Conservation (phyloP, 345 rosid genomes). For the Arabis alpina region DNA sequence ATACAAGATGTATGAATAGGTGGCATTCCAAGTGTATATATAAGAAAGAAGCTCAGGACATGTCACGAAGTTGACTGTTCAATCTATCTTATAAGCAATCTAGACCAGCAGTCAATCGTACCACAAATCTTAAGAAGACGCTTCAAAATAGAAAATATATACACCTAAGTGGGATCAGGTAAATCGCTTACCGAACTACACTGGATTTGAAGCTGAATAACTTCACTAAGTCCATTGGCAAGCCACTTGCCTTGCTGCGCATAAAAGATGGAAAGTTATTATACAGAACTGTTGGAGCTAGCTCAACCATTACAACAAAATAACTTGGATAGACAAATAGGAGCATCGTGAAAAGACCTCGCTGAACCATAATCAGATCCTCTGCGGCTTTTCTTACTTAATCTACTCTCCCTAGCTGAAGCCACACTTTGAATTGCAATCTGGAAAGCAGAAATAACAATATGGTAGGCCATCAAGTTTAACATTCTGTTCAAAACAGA, state of each 20-base stretch:
- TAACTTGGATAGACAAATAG: conserved; percentile 4
- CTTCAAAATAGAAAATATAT: conserved; percentile 1
- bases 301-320: not conserved
- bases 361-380: conserved; percentile 68
- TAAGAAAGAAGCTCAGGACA: not conserved
- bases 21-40: conserved; percentile 6
- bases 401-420: conserved; percentile 85
- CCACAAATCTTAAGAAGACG: not conserved
- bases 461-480: conserved; percentile 1
- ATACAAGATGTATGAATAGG: not conserved
- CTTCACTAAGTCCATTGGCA: conserved; percentile 82
- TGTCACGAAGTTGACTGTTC: conserved; percentile 3
- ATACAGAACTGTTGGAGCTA: conserved; percentile 3
- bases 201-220: conserved; percentile 84
- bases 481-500: conserved; percentile 20
- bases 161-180: conserved; percentile 9
- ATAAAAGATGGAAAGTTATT: conserved; percentile 3
- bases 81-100: not conserved
- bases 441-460: conserved; percentile 47
- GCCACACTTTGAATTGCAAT: conserved; percentile 85
- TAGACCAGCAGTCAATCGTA: not conserved
- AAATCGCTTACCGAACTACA: conserved; percentile 64
- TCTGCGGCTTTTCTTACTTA: conserved; percentile 87
- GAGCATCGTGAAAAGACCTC: conserved; percentile 50
- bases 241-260: conserved; percentile 75